Evolutionary conservation across 805 yeast genomes (phyloP), one percentile per base, ranked within the genome.

Genomic region (Tetrapisispora nanseiensis): DNA sequence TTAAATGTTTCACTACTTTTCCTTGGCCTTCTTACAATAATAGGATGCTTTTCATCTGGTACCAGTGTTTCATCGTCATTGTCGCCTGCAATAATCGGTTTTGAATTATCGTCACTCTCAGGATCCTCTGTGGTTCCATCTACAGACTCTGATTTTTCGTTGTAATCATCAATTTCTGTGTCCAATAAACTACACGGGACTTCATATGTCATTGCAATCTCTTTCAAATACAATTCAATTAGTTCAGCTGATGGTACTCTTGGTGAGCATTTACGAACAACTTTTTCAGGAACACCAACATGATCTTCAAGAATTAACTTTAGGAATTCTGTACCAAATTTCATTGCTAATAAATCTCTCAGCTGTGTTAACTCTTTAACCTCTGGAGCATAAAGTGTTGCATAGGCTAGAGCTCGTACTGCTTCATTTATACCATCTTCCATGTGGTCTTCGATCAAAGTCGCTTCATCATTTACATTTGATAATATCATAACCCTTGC

Each of bases 151-250:
- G 34, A 28, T 22, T 29, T 20, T 29, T 48, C 61, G 3, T 52
- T 53, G 2, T 45, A 59, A 3, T 49, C 56, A 11, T 54, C 62
- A 3, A 52, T 55, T 10, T 57, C 54, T 10, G 49, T 32, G 27
- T 51, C 52, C 15, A 78, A 57, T 12, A 77, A 80, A 26, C 85
- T 77, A 52, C 77, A 87, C 1, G 86, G 82, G 0, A 80, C 92
- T 19, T 72, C 71, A 54, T 87, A 86, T 0, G 95, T 83, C 40
- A 69, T 69, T 1, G 95, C 95, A 46, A 86, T 86, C 55, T 86
- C 96, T 41, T 73, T 67, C 47, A 87, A 66, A 53, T 87, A 87
- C 45, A 83, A 61, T 13, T 71, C 69, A 1, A 86, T 92, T 42
- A 86, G 67, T 20, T 71, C 76, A 33, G 68, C 71, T 4, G 71